Evolutionary conservation across 2,329 filamentous ascomycete genomes (phyloP), one percentile per base, ranked within the genome.

Genomic region (Paecilomyces sp.): DNA sequence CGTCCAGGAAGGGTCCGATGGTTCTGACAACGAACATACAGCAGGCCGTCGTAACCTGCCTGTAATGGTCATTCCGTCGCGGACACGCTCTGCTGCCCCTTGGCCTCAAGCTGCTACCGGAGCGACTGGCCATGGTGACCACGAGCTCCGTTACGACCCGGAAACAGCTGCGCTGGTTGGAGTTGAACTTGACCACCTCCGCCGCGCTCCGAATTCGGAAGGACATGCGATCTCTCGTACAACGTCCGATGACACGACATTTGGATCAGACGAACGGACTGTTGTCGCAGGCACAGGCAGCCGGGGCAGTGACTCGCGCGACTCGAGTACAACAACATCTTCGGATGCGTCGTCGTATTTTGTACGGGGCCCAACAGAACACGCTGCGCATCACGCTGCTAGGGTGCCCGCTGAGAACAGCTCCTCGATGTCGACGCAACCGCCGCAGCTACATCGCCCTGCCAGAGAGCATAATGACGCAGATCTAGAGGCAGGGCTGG

Each of bases 11-110:
- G 58, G 58, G 13, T 59, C 65, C 4, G 57, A 65, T 3, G 52
- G 55, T 30, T 62, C 13, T 30, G 22, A 54, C 18, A n/a, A 13
- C 18, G 41, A 47, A 7, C 41, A 9, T 33, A 51, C 55, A 12
- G 15, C 34, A 5, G 31, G 22, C 9, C 55, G 55, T 15, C 55
- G 62, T 25, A 64, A 67, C 58, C 57, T 72, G 3, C 83, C 83
- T 1, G 79, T 85, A 12, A 84, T 82, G 3, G 77, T 87, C 47
- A 85, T 87, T 53, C 84, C 84, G 4, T 83, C 84, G 2, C 84
- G 84, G 61, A 79, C 82, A 41, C 76, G 80, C 56, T 75, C 77
- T 31, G 79, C 79, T 34, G 76, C 82, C 55, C 81, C 82, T 2
- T 86, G 84, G 82, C 81, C 77, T n/a, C 77, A 80, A 3, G 71